Evolutionary conservation across 352 stramenopile species (phyloP).

Genomic region (Globisporangium carolinianum): DNA sequence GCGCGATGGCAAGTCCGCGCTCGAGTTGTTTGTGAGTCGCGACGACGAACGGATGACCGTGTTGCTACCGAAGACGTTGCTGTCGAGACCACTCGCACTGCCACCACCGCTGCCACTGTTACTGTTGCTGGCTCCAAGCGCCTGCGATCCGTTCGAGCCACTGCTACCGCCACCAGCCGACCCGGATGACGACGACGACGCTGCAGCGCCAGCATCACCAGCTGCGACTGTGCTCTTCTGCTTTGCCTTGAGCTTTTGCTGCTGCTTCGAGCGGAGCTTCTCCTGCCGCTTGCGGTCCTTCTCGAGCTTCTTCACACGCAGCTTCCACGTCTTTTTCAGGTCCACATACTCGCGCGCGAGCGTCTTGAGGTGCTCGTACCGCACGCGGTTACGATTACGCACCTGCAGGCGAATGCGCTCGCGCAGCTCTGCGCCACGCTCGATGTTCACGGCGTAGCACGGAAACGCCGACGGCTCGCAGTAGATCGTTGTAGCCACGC

Average conservation of each 20-base stretch:
- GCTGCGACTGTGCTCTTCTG: slow-evolving; percentile 21
- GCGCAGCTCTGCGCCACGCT: slow-evolving; percentile 31
- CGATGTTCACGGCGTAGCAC: slow-evolving; percentile 73
- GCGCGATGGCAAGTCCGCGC: slow-evolving; percentile 52
- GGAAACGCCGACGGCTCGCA: slow-evolving; percentile 61
- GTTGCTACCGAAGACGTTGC: slow-evolving; percentile 8
- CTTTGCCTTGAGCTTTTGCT: slow-evolving; percentile 47
- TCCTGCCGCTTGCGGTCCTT: slow-evolving; percentile 84
- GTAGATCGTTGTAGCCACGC: slow-evolving; percentile 56
- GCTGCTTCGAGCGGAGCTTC: slow-evolving; percentile 69
- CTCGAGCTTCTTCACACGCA: slow-evolving; percentile 81
- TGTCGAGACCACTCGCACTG: slow-evolving; percentile 18
- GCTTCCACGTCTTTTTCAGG: slow-evolving; percentile 75
- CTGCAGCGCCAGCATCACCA: slow-evolving; percentile 13
- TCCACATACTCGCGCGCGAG: slow-evolving; percentile 76
- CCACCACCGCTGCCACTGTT: neutral
- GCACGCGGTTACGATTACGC: slow-evolving; percentile 47
- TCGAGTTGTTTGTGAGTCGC: slow-evolving; percentile 83
- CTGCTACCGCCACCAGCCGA: neutral
- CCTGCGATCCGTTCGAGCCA: neutral
- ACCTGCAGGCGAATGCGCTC: slow-evolving; percentile 62
- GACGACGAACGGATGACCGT: slow-evolving; percentile 68
- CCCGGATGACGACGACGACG: neutral
- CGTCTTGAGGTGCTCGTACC: slow-evolving; percentile 62
- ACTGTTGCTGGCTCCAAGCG: neutral